Evolutionary conservation across 768 basidiomycete genomes (phyloP).

Genomic region (Tylopilus subfusipes): DNA sequence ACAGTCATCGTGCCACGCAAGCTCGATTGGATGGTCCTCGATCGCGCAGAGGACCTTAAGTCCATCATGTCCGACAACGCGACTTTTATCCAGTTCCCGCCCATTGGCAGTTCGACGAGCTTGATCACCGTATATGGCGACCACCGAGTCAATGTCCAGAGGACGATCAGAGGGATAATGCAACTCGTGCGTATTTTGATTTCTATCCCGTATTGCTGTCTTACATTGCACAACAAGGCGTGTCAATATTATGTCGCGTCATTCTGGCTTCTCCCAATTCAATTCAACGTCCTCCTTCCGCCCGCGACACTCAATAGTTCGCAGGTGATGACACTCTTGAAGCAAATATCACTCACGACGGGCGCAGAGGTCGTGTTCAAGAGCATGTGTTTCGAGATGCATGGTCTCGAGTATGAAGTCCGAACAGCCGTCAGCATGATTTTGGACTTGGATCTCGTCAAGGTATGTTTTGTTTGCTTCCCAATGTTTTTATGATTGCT

Average conservation of each 20-base stretch:
- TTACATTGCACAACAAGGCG: conserved; percentile 41
- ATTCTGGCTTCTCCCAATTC: conserved; percentile 91
- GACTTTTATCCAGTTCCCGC: conserved; percentile 91
- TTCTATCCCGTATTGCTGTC: conserved; percentile 18
- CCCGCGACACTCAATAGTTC: conserved; percentile 76
- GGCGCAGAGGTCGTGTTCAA: conserved; percentile 97
- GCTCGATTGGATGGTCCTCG: conserved; percentile 97
- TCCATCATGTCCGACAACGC: conserved; percentile 95
- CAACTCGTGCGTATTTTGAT: conserved; percentile 65
- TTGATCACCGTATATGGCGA: conserved; percentile 94
- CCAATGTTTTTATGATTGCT: neutral
- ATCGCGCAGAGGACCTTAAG: conserved; percentile 90
- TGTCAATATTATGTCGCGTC: conserved; percentile 97
- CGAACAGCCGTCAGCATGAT: conserved; percentile 81
- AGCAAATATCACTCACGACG: conserved; percentile 80
- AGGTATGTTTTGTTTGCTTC: conserved; percentile 45
- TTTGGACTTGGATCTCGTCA: conserved; percentile 87
- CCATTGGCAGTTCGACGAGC: conserved; percentile 89
- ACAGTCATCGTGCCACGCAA: conserved; percentile 94
- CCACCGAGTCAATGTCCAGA: conserved; percentile 88
- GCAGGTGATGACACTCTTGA: conserved; percentile 80
- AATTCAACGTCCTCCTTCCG: conserved; percentile 89
- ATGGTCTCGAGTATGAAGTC: conserved; percentile 90
- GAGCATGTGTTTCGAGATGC: conserved; percentile 96
- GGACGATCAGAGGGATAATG: conserved; percentile 93